Base-by-base conservation (phyloP, 1,139 yeast genomes). In the Meyerozyma sp. region DNA sequence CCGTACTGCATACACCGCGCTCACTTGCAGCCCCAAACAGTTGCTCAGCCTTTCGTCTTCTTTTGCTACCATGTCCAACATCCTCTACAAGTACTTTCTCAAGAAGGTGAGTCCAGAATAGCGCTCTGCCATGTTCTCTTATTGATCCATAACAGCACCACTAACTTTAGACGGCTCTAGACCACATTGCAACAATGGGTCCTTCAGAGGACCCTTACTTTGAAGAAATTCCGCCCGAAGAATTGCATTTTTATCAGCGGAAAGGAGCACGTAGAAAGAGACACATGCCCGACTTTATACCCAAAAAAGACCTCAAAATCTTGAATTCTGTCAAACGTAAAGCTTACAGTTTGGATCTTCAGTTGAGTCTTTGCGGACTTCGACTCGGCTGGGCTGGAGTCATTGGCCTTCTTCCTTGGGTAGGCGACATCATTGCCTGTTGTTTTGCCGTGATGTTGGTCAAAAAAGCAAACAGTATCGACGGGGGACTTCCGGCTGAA, bases 311-410 rank as follows among this genome's bases (percentile, higher is more conserved):
- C 52, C 63, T 70, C 44, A 66, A 69, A 43, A 62, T 83, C 2
- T 61, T 85, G 49, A 68, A 71, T 43, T 68, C 74, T 14, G 81
- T 84, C 32, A 73, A 80, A 53, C 66, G 79, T 40, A 69, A 79
- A 45, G 91, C 87, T 2, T 83, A 84, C 56, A 68, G 81, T 41
- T 62, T 84, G 49, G 95, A 86, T 56, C 71, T 82, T 57, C 73
- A 75, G 46, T 75, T 84, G 58, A 72, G 76, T 44, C 46, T 82
- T 39, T 79, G 85, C 57, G 93, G 94, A 0, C 56, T 81, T 25
- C 65, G 87, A 39, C 55, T 83, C 32, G 95, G 95, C 2, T 83
- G 89, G 85, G 75, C 84, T 2, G 87, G 85, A 2, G 50, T 86
- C 11, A 75, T 86, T 48, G 91, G 91, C 2, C 55, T 86, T 11